Evolutionary conservation across 352 stramenopile species (phyloP).

Genomic region (Nothophytophthora sp.): DNA sequence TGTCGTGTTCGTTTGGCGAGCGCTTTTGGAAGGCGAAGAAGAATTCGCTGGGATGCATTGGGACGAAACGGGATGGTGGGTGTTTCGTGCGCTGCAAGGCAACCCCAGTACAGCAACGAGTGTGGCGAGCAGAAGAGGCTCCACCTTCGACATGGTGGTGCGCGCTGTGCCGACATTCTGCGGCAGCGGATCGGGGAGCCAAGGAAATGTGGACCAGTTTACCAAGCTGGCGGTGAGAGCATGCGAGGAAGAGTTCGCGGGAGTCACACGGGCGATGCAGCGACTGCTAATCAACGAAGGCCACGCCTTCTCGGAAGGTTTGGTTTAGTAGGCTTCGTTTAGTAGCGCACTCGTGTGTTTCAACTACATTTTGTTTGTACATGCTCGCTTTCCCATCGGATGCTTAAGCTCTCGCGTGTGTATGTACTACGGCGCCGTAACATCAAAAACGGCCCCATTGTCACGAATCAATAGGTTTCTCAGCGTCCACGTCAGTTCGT

Average conservation of each 20-base stretch:
- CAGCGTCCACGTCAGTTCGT: conserved; percentile 9
- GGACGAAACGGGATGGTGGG: conserved; percentile 53
- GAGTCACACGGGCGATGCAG: conserved; percentile 25
- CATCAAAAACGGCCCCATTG: no score
- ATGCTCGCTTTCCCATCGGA: no score
- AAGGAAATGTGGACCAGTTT: conserved; percentile 20
- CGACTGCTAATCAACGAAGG: conserved; percentile 20
- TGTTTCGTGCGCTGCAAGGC: conserved; percentile 6
- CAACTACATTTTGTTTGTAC: no score
- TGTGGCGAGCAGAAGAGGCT: not conserved
- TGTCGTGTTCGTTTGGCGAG: conserved; percentile 53
- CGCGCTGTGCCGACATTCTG: conserved; percentile 18
- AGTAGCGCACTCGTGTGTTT: no score
- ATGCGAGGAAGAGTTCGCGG: conserved; percentile 16
- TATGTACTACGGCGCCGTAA: no score
- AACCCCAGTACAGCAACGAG: not conserved
- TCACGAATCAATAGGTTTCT: conserved; percentile 3
- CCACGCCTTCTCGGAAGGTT: conserved; percentile 13
- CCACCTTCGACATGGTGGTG: conserved; percentile 8
- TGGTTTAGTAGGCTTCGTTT: no score
- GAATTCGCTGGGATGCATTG: conserved; percentile 38
- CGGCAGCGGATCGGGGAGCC: conserved; percentile 1
- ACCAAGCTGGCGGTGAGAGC: conserved; percentile 20
- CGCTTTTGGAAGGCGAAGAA: conserved; percentile 30
- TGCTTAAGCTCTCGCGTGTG: no score